Conservation (phyloP, 768 basidiomycete genomes). For the Kwoniella newhampshirensis region DNA sequence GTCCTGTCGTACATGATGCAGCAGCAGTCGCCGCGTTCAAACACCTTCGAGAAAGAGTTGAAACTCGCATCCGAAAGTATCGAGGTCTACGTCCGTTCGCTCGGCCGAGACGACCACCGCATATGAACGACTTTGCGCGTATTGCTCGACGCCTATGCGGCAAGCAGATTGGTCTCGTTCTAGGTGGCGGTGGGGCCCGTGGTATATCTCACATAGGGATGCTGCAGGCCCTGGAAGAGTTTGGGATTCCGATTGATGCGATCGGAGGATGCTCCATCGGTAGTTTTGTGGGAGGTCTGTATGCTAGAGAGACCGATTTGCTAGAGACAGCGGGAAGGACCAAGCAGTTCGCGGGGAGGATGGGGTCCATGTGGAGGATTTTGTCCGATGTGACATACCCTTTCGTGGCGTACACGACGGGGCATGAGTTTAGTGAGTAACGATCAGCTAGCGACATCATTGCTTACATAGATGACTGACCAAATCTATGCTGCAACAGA, state of each 20-base stretch:
- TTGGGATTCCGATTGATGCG: conserved; percentile 88
- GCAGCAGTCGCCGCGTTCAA: conserved; percentile 85
- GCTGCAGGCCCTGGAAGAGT: conserved; percentile 85
- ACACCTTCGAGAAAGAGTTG: conserved; percentile 88
- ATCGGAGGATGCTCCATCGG: conserved; percentile 82
- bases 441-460: no score
- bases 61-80: conserved; percentile 83
- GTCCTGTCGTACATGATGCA: conserved; percentile 66
- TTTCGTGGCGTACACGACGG: conserved; percentile 87
- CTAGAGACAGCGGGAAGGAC: conserved; percentile 79
- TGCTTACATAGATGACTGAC: not conserved
- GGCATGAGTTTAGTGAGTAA: conserved; percentile 53
- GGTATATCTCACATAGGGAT: conserved; percentile 84
- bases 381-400: conserved; percentile 92
- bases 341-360: conserved; percentile 82
- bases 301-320: conserved; percentile 89
- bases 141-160: conserved; percentile 89
- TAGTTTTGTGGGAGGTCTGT: conserved; percentile 86
- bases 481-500: conserved; percentile 64
- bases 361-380: conserved; percentile 92
- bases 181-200: conserved; percentile 96
- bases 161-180: conserved; percentile 85
- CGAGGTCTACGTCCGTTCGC: conserved; percentile 64
- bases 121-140: conserved; percentile 87
- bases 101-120: conserved; percentile 72